phyloP scores from a whole-genome alignment of 2,329 filamentous ascomycete species.

The Exophiala phaeomuriformis region DNA sequence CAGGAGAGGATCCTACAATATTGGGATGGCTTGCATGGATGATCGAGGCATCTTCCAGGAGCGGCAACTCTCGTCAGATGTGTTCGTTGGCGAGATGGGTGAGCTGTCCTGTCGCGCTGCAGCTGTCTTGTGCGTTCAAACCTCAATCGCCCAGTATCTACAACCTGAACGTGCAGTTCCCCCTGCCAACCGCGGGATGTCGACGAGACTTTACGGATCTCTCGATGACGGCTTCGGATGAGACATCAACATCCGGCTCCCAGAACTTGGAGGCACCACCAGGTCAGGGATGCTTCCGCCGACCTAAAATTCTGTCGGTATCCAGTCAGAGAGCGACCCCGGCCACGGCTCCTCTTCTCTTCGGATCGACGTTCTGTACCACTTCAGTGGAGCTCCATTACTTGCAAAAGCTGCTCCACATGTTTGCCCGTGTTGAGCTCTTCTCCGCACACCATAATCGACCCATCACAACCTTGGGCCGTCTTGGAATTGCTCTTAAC shows the following conservation, averaged over 20 bases:
- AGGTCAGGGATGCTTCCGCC: constrained; percentile 1
- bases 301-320: neutral
- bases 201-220: neutral
- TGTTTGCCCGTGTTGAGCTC: neutral
- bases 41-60: too few species aligned
- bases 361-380: neutral
- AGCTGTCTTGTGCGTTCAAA: neutral
- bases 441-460: neutral
- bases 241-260: neutral
- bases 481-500: neutral
- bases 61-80: too few species aligned
- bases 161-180: too few species aligned
- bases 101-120: neutral
- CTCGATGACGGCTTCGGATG: neutral
- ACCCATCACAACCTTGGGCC: neutral
- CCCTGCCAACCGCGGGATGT: too few species aligned
- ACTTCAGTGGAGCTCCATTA: neutral
- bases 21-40: too few species aligned
- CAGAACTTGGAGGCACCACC: neutral
- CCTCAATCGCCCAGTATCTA: too few species aligned
- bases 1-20: neutral
- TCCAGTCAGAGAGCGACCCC: constrained; percentile 2
- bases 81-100: too few species aligned
- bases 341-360: neutral
- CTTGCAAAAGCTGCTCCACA: neutral